Percentiles rank a stretch among this genome's conserved stretches.
Conservation (phyloP, 164 flowering plant species). For the Macadamia tetraphylla region DNA sequence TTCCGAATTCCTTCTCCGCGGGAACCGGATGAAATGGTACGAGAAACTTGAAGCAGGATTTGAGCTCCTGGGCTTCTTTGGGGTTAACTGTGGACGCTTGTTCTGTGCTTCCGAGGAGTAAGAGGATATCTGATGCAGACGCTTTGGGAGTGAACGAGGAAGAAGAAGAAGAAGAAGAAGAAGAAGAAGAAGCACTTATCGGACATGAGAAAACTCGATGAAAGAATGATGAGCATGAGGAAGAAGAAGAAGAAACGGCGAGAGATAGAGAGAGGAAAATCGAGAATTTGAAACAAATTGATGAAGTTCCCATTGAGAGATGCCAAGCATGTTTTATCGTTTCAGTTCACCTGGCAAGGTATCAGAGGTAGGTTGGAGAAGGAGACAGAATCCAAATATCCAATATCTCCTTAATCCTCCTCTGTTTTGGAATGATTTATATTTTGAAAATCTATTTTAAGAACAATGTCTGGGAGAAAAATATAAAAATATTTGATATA, state of each 20-base stretch:
- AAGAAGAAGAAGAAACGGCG: slow-evolving; percentile 21
- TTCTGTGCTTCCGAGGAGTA: slow-evolving; percentile 55
- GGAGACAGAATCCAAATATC: too few species aligned
- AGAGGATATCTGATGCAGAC: slow-evolving; percentile 52
- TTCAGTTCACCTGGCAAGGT: too few species aligned
- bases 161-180: slow-evolving; percentile 21
- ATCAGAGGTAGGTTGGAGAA: too few species aligned
- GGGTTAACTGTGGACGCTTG: slow-evolving; percentile 45
- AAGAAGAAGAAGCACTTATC: slow-evolving; percentile 13
- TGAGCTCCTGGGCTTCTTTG: slow-evolving; percentile 37
- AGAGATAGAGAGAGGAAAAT: slow-evolving; percentile 47
- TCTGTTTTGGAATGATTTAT: too few species aligned
- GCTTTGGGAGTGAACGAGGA: slow-evolving; percentile 28
- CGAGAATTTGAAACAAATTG: slow-evolving; percentile 32
- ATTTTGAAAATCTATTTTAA: too few species aligned
- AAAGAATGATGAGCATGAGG: slow-evolving; percentile 4
- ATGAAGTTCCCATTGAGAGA: slow-evolving; percentile 14
- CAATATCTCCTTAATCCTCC: too few species aligned
- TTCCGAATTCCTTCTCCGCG: background rate
- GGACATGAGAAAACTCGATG: slow-evolving; percentile 1
- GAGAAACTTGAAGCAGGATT: slow-evolving; percentile 75
- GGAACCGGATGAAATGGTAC: slow-evolving; percentile 49
- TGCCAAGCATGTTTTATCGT: background rate
- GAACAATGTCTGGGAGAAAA: too few species aligned
- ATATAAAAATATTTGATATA: too few species aligned